Conservation (phyloP, 2,329 filamentous ascomycete genomes). For the Leptographium wingfieldii region DNA sequence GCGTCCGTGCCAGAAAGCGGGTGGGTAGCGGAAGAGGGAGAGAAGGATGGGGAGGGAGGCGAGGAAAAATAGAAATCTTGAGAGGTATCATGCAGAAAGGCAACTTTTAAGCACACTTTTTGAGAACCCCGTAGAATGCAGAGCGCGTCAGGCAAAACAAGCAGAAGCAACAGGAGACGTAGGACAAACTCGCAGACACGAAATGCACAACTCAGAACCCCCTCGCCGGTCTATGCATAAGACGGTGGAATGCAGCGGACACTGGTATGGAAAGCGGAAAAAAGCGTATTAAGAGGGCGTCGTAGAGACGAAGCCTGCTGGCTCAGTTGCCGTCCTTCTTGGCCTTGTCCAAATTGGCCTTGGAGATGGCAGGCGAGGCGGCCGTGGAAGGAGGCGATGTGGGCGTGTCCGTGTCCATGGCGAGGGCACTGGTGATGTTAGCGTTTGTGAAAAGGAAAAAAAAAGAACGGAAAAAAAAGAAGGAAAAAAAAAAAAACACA, state of each 20-base stretch:
- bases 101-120: conserved; percentile 34
- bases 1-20: not conserved
- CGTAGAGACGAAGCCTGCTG: not conserved
- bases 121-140: conserved; percentile 24
- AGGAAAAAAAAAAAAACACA: not conserved
- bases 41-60: not conserved
- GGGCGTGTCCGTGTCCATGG: conserved; percentile 50
- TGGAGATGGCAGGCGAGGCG: conserved; percentile 53
- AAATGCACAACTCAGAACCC: conserved; percentile 26
- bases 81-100: conserved; percentile 36
- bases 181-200: not conserved
- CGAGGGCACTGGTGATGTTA: conserved; percentile 33
- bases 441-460: no score
- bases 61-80: conserved; percentile 15
- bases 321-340: conserved; percentile 36
- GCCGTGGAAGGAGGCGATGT: conserved; percentile 58
- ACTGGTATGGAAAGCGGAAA: conserved; percentile 19
- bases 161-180: not conserved
- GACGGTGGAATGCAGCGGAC: conserved; percentile 27
- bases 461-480: no score
- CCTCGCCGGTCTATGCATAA: conserved; percentile 31
- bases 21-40: not conserved
- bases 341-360: conserved; percentile 41
- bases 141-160: conserved; percentile 1
- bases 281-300: conserved; percentile 5